Conservation (phyloP, 2,329 filamentous ascomycete genomes). For the Salinomyces thailandicus region DNA sequence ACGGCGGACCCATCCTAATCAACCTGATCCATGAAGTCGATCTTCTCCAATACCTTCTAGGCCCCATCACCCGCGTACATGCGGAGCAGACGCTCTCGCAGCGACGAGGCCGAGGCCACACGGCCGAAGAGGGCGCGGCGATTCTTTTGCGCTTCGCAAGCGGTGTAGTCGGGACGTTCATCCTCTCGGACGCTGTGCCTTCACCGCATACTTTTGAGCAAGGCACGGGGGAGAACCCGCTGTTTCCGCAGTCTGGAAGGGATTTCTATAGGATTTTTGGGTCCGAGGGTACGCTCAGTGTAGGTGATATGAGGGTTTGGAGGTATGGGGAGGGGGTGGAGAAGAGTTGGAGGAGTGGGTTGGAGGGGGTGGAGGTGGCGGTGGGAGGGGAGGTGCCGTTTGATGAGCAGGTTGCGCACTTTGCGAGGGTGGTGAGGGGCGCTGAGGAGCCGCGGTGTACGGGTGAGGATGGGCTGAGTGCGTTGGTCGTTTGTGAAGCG, state of each 20-base stretch:
- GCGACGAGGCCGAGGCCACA: constrained; percentile 36
- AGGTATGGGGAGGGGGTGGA: constrained; percentile 30
- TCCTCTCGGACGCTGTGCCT: constrained; percentile 43
- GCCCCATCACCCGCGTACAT: constrained; percentile 42
- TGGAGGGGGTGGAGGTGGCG: constrained; percentile 27
- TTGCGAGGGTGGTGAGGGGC: constrained; percentile 39
- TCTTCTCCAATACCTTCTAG: constrained; percentile 46
- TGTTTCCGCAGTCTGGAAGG: constrained; percentile 34
- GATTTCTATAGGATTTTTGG: constrained; percentile 49
- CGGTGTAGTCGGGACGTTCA: constrained; percentile 47
- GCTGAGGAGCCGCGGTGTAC: constrained; percentile 38
- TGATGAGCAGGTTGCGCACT: constrained; percentile 43
- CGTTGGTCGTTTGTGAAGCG: constrained; percentile 44
- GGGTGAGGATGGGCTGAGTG: constrained; percentile 40
- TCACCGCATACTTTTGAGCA: constrained; percentile 47
- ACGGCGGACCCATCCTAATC: constrained; percentile 43
- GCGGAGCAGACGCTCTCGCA: constrained; percentile 39
- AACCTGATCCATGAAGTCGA: constrained; percentile 55
- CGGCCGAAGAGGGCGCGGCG: constrained; percentile 48
- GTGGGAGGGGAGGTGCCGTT: constrained; percentile 36
- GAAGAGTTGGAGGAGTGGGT: constrained; percentile 34
- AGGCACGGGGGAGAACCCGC: constrained; percentile 49
- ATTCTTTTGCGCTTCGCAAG: constrained; percentile 44
- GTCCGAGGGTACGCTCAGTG: constrained; percentile 40
- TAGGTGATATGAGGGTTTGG: constrained; percentile 44